Evolutionary conservation across 352 stramenopile species (phyloP), one percentile per base, ranked within the genome.

Genomic region (Pythium apleroticum): DNA sequence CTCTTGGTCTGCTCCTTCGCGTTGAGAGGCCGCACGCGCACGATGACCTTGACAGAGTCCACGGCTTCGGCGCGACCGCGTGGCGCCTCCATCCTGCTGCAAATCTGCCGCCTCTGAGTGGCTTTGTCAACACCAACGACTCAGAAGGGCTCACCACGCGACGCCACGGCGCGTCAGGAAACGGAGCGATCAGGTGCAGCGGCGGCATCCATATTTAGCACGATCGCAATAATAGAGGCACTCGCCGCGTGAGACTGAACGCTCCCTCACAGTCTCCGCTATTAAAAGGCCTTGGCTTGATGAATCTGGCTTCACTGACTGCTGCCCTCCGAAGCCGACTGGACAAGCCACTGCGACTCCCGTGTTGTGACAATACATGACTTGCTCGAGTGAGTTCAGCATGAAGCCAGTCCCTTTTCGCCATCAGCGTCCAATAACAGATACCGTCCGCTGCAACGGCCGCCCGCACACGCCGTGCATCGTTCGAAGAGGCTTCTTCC

Each of bases 1-100:
- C 81, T 93, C 73, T 89, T 92, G 49, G 80, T 87, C 27, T 90
- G 79, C 31, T 83, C 83, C 4, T 87, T 89, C 24, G 65, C 75
- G 22, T 66, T 85, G 12, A 92, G 65, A 7, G 84, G 86, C 0
- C 84, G 84, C 30, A 93, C 82, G 19, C 86, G 83, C 28, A 95
- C 85, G 48, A 86, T 89, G 0, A 94, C 86, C 33, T 89, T 78
- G 50, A 92, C 84, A 9, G 78, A 74, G 61, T 93, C 84, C 52
- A 80, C 41, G 14, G 49, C 61, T 22, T 71, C 65, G 10, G 24
- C 22, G 17, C 57, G 57, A 15, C 52, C 53, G 2, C 56, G 48
- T 25, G 37, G 8, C 8, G 48, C 56, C 39, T 65, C 63, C 62
- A 69, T 69, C 11, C 1, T 22, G 20, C 11, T 25, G 19, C 30